A percentile compares a stretch with the other conserved stretches of the same genome.
Evolutionary conservation across 768 basidiomycete species (phyloP).

Genomic region (Kwoniella botswanensis): DNA sequence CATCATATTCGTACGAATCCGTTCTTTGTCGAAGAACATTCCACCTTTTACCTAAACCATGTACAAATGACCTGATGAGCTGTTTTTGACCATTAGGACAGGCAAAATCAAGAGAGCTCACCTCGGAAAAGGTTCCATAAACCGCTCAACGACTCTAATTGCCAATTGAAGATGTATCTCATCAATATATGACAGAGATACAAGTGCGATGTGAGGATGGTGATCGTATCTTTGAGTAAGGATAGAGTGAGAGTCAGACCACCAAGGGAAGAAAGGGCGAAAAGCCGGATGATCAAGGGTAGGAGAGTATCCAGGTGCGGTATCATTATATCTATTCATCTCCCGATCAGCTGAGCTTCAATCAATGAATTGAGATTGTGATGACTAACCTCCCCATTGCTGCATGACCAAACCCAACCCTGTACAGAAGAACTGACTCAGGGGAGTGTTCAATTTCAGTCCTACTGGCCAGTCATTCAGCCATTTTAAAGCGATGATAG

Average conservation of each 20-base stretch:
- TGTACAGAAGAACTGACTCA: conserved; percentile 83
- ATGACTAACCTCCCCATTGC: conserved; percentile 69
- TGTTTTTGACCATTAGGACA: background rate
- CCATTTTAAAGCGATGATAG: conserved; percentile 72
- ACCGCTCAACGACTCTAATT: conserved; percentile 67
- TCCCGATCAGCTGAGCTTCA: background rate
- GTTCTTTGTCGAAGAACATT: conserved; percentile 86
- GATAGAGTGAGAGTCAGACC: conserved; percentile 70
- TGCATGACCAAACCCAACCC: conserved; percentile 70
- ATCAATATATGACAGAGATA: conserved; percentile 72
- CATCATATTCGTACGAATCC: conserved; percentile 86
- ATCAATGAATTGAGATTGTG: no score
- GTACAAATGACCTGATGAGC: background rate
- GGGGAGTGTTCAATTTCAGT: conserved; percentile 90
- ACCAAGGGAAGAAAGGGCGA: conserved; percentile 52
- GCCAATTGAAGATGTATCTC: conserved; percentile 67
- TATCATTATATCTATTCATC: background rate
- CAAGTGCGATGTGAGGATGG: conserved; percentile 73
- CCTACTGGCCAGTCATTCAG: conserved; percentile 95
- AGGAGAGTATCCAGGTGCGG: background rate
- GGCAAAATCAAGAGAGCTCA: conserved; percentile 50
- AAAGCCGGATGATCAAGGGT: conserved; percentile 38
- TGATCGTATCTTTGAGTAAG: conserved; percentile 69
- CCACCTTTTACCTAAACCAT: conserved; percentile 74
- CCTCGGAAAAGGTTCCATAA: conserved; percentile 92